A percentile compares a stretch with the other conserved stretches of the same genome.
phyloP scores from a whole-genome alignment of 108 stramenopile species.

The Nannochloropsis oceanica region DNA sequence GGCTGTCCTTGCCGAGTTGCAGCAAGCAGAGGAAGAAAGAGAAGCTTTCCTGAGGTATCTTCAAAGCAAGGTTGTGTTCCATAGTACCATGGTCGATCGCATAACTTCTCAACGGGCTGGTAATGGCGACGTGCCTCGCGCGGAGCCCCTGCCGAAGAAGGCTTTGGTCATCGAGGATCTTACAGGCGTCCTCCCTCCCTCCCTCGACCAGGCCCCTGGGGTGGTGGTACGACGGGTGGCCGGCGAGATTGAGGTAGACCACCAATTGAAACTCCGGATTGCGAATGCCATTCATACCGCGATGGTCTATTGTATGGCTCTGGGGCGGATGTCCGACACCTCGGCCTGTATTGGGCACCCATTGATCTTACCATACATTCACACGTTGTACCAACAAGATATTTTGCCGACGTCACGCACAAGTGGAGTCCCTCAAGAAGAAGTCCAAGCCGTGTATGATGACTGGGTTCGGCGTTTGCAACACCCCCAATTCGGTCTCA shows the following conservation, averaged over 20 bases:
- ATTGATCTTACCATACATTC: constrained; percentile 46
- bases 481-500: constrained; percentile 68
- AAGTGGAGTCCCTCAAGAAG: constrained; percentile 21
- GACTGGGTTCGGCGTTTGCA: constrained; percentile 62
- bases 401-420: constrained; percentile 41
- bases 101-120: constrained; percentile 55
- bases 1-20: neutral
- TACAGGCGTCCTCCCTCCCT: neutral
- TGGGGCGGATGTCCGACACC: constrained; percentile 41
- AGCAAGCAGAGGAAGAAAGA: neutral
- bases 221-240: neutral
- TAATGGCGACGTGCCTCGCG: constrained; percentile 49
- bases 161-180: constrained; percentile 53
- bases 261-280: constrained; percentile 62
- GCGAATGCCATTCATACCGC: constrained; percentile 85
- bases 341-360: constrained; percentile 9
- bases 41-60: neutral
- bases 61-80: constrained; percentile 46
- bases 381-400: constrained; percentile 53
- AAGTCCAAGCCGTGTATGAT: constrained; percentile 42
- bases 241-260: constrained; percentile 47
- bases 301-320: constrained; percentile 49
- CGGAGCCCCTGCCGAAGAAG: constrained; percentile 61
- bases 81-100: constrained; percentile 76
- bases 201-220: neutral